Conservation (phyloP, 1,284 basidiomycete species). For the Apiotrichum mycotoxinovorans region DNA sequence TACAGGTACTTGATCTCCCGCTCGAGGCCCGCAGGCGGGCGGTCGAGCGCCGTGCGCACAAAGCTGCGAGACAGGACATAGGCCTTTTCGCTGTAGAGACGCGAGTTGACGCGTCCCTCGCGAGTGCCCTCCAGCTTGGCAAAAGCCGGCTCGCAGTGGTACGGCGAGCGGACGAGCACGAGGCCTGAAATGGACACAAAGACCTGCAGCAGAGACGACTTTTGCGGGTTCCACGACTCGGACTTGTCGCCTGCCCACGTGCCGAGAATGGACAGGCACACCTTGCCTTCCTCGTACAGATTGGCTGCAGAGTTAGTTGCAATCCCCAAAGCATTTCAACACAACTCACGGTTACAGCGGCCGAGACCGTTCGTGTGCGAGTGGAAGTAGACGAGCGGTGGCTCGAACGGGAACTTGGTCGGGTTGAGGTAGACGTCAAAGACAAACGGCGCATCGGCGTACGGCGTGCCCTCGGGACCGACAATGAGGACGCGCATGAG, state of each 20-base stretch:
- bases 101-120: conserved; percentile 74
- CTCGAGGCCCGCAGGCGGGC: conserved; percentile 67
- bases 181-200: conserved; percentile 91
- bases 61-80: conserved; percentile 86
- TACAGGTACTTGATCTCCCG: conserved; percentile 74
- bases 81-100: conserved; percentile 66
- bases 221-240: conserved; percentile 69
- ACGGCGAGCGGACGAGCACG: conserved; percentile 88
- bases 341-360: conserved; percentile 57
- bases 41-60: conserved; percentile 76
- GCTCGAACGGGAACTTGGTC: conserved; percentile 73
- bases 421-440: conserved; percentile 90
- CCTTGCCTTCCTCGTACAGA: conserved; percentile 91
- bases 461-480: conserved; percentile 88
- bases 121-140: conserved; percentile 84
- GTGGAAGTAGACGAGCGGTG: conserved; percentile 82
- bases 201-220: conserved; percentile 81
- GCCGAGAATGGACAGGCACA: conserved; percentile 84
- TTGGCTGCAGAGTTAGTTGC: conserved; percentile 57
- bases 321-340: not conserved
- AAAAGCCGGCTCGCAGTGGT: conserved; percentile 85
- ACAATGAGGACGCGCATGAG: conserved; percentile 83
- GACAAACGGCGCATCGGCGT: conserved; percentile 87
- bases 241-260: conserved; percentile 86
- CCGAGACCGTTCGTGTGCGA: conserved; percentile 94